Evolutionary conservation across 179 eudicot species (phyloP), one percentile per base, ranked within the genome.

Genomic region (Beta lomatogona): DNA sequence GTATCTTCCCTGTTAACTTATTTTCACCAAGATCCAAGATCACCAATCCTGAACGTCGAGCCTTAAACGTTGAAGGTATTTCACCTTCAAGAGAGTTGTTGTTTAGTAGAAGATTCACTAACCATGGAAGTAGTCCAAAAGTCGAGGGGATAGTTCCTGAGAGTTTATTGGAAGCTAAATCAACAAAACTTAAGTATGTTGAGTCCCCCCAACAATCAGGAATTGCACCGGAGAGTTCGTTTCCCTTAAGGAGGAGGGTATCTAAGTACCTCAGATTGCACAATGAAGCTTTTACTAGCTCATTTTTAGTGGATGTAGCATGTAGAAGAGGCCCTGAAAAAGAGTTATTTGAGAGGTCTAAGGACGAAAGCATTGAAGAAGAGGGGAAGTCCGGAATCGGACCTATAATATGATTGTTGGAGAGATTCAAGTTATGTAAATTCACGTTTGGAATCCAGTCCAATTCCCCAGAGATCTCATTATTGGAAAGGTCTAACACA

Each of bases 21-120:
- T 88, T 87, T 21, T 86, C 81, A 13, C 89, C 84, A 0, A 88
- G 68, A 82, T 86, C 91, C 1, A 90, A 31, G 55, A 77, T 60
- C 16, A 9, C 82, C 6, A 0, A 0, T 0, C 1, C 6, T 15
- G 16, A 50, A 77, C 5, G 4, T 48, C 53, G 53, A 73, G 44
- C 28, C 13, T 22, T 71, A 0, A 58, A 18, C 31, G 81, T 80
- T 41, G 65, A 1, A 31, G 87, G 84, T 28, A 87, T 19, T 1
- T 25, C 19, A 25, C 89, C 87, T 8, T 82, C 69, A 8, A 87
- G 54, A 6, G 15, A 46, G 41, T 87, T 87, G 9, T 72, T 45
- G 67, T 74, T 83, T 12, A 87, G 59, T 7, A 81, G 77, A 4
- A 87, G 53, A 52, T 18, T 44, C 19, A 2, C 2, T 71, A 87